Evolutionary conservation across 441 rosid genomes (phyloP).

Genomic region (Syzygium syzygioides): DNA sequence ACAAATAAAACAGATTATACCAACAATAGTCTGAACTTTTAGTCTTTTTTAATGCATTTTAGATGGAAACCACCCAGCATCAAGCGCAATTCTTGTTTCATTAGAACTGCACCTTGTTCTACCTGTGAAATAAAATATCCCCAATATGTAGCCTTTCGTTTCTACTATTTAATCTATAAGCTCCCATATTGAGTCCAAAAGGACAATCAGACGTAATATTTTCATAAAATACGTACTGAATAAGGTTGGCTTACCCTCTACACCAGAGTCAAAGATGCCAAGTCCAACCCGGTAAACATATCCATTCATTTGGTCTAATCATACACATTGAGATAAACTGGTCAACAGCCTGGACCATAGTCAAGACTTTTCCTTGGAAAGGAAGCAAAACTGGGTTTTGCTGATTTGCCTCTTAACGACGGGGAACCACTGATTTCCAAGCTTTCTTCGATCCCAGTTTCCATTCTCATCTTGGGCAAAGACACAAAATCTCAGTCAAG

Average conservation of each 20-base stretch:
- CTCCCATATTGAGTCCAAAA: not conserved
- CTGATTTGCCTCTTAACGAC: constrained; percentile 42
- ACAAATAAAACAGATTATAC: not conserved
- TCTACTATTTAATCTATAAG: not conserved
- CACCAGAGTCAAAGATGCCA: constrained; percentile 69
- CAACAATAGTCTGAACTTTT: not conserved
- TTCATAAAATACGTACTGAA: not conserved
- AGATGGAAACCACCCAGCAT: not conserved
- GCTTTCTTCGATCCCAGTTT: constrained; percentile 40
- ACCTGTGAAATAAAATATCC: not conserved
- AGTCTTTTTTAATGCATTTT: not conserved
- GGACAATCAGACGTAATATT: not conserved
- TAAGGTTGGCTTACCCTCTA: constrained; percentile 36
- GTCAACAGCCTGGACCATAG: constrained; percentile 37
- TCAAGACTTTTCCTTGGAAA: constrained; percentile 41
- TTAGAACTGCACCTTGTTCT: not conserved
- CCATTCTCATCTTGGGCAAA: constrained; percentile 27
- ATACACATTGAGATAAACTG: constrained; percentile 64
- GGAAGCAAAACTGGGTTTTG: constrained; percentile 36
- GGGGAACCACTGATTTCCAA: constrained; percentile 40
- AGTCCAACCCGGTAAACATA: constrained; percentile 69
- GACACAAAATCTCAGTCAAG: constrained; percentile 15
- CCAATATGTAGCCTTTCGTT: not conserved
- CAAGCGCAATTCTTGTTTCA: not conserved
- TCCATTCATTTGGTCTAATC: constrained; percentile 61